Conservation (phyloP, 257 asterid species). For the Buddleja alternifolia region DNA sequence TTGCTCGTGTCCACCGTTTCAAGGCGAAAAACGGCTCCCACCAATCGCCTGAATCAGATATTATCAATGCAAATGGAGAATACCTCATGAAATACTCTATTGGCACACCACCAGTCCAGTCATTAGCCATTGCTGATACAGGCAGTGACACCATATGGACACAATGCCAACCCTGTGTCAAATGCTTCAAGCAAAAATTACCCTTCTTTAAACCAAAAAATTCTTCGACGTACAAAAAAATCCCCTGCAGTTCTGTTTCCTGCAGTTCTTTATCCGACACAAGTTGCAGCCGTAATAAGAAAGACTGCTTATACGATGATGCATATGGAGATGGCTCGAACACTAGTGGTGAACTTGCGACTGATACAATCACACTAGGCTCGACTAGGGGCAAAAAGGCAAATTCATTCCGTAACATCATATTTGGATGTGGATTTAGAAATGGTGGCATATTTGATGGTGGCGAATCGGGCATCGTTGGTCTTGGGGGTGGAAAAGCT, state of each 20-base stretch:
- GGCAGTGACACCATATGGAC: conserved; percentile 56
- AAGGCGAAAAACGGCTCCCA: background rate
- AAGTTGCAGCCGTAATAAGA: background rate
- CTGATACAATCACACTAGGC: conserved; percentile 36
- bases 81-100: conserved; percentile 39
- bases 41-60: background rate
- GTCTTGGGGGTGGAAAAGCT: conserved; percentile 41
- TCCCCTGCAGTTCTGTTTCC: background rate
- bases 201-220: conserved; percentile 36
- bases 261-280: conserved; percentile 17
- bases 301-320: conserved; percentile 27
- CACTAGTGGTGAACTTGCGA: conserved; percentile 30
- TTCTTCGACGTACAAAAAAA: conserved; percentile 30
- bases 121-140: conserved; percentile 42
- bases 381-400: background rate
- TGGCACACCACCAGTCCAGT: conserved; percentile 44
- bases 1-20: conserved; percentile 17
- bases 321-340: conserved; percentile 29
- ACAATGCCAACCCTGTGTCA: conserved; percentile 47
- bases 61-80: conserved; percentile 26
- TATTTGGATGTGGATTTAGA: conserved; percentile 44
- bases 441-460: conserved; percentile 25
- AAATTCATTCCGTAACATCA: background rate
- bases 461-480: conserved; percentile 40
- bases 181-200: conserved; percentile 33